Base-by-base conservation (phyloP, 345 rosid genomes). In the Noccaea caerulescens region DNA sequence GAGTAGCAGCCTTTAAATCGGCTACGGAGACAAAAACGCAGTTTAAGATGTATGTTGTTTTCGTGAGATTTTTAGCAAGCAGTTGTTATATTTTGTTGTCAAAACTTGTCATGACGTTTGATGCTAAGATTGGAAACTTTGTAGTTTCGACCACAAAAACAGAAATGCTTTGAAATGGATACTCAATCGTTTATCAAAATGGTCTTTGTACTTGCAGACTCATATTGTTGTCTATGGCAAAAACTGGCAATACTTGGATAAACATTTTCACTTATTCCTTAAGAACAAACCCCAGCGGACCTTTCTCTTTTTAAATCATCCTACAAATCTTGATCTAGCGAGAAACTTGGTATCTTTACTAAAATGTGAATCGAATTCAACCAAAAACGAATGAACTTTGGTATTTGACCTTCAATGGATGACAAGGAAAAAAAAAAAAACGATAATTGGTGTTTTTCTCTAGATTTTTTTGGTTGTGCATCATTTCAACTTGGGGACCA, bases 71-170 rank as follows among this genome's bases (percentile, higher is more conserved):
- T 10, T 3, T 27, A 57, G 45, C 37, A 20, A 18, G 55, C 36
- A 33, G 36, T 41, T 20, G 23, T 20, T 20, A 20, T 20, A 20
- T 20, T 20, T 20, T 20, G 23, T 20, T 20, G 23, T 20, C 23
- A 20, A 20, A 20, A 20, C 23, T 20, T 20, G 23, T 20, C 23
- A 20, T 20, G n/a, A 62, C 18, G 52, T 20, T 62, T 53, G 32
- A 63, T 36, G 38, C 20, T 30, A 42, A 71, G 46, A 62, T 41
- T 71, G 44, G 25, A 49, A 49, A 38, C 50, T 59, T 58, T 38
- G 10, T 59, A 14, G 34, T 59, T 49, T 9, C 38, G 18, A 14
- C 33, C 10, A 59, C 4, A 4, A 58, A 11, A 58, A 70, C 67
- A 49, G 33, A 59, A 8, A 6, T 50, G 42, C 39, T 37, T 69